Base-by-base conservation (phyloP, 1,284 basidiomycete species). In the Boletus subluridellus region DNA sequence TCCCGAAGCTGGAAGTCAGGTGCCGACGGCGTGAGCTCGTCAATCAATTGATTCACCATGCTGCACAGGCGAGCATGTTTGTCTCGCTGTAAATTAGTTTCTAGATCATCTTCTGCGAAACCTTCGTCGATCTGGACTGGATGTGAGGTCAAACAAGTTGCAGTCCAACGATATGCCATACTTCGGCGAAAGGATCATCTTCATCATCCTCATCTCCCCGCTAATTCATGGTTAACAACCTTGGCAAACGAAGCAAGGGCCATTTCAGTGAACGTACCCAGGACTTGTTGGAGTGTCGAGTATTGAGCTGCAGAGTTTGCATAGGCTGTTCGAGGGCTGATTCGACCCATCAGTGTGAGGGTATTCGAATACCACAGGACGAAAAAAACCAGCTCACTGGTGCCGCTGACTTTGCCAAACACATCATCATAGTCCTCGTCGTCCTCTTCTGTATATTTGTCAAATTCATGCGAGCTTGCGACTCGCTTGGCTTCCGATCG, bases 141-240 rank as follows among this genome's bases (percentile, higher is more conserved):
- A 8, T 49, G 37, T 66, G 32, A 54, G 60, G 58, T 39, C 39
- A 15, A 24, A 17, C 35, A 58, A 52, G 52, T 54, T 49, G n/a
- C 34, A 59, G 46, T 47, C 49, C n/a, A 34, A 21, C 34, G 8
- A 46, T 39, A 47, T 12, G 11, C 54, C 74, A 53, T 64, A 91
- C 90, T 78, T 95, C 94, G 1, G 95, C 94, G 68, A 98, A 98
- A 1, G 95, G 94, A 78, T 97, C 95, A 58, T 92, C 92, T 49
- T 94, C 93, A 60, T 95, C 93, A 5, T 85, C 84, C 35, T 90
- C 88, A 52, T 93, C 91, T 8, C 88, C 90, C 12, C 87, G 76
- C 91, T 91, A 60, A 35, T 50, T 38, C 6, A 52, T 26, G 38
- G 45, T 67, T 2, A 55, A 44, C 30, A 51, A 37, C 34, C 26